These are phyloP conservation scores for Leccinellum rugosiceps DNA, from an alignment of 768 basidiomycete genomes.

Conservation along the genomic window DNA sequence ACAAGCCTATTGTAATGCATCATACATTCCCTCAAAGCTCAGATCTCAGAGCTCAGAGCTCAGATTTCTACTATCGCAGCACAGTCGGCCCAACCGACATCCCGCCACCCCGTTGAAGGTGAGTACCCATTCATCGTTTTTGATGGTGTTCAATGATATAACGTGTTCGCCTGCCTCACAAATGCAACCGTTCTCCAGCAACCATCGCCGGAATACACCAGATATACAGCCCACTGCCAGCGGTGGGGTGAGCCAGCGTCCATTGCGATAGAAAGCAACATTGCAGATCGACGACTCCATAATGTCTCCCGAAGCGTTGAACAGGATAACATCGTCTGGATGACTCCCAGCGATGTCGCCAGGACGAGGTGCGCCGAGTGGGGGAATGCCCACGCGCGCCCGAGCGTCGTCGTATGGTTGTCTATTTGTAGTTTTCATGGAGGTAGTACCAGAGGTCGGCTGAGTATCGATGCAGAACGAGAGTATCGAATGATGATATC, in stretches of 20 bases:
- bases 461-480: slow-evolving; percentile 53
- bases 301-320: slow-evolving; percentile 46
- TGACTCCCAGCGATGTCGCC: slow-evolving; percentile 8
- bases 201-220: slow-evolving; percentile 67
- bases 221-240: slow-evolving; percentile 62
- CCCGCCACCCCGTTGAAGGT: slow-evolving; percentile 73
- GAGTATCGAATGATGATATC: slow-evolving; percentile 36
- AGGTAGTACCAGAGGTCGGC: slow-evolving; percentile 48
- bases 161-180: slow-evolving; percentile 45
- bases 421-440: slow-evolving; percentile 70
- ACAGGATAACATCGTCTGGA: slow-evolving; percentile 60
- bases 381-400: slow-evolving; percentile 45
- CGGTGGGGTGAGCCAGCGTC: slow-evolving; percentile 65
- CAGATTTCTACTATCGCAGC: background rate
- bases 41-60: background rate
- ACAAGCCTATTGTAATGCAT: background rate
- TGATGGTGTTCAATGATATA: slow-evolving; percentile 42
- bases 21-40: background rate
- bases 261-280: slow-evolving; percentile 57
- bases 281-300: slow-evolving; percentile 74
- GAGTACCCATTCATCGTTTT: slow-evolving; percentile 60
- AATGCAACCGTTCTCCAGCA: slow-evolving; percentile 58
- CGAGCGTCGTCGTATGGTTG: slow-evolving; percentile 61
- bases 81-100: slow-evolving; percentile 51
- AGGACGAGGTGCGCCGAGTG: slow-evolving; percentile 15